Conservation (phyloP, 1,284 basidiomycete genomes). For the Trametes hirsuta region DNA sequence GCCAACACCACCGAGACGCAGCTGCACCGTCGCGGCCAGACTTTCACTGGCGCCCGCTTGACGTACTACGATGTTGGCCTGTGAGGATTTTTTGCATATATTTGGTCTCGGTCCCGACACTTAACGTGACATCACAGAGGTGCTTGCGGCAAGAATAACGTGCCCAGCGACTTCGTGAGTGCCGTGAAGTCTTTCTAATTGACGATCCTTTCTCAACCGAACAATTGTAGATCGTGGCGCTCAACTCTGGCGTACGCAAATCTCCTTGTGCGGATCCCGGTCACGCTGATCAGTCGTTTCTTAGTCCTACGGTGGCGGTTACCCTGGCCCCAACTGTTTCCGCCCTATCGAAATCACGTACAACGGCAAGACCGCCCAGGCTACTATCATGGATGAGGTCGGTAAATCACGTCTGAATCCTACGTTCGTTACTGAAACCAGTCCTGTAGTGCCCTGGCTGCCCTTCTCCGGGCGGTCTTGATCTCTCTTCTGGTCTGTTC, state of each 20-base stretch:
- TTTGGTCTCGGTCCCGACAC: not conserved
- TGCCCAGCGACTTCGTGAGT: constrained; percentile 54
- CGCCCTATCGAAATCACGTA: constrained; percentile 66
- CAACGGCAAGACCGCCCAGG: constrained; percentile 62
- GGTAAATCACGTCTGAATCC: constrained; percentile 15
- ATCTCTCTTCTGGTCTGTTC: constrained; percentile 81
- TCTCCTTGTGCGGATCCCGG: constrained; percentile 33
- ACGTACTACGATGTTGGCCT: constrained; percentile 54
- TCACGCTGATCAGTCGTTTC: not conserved
- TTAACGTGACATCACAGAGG: constrained; percentile 40
- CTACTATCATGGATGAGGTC: constrained; percentile 71
- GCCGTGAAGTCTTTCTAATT: not conserved
- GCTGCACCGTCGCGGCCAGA: constrained; percentile 22
- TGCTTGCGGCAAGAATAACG: constrained; percentile 57
- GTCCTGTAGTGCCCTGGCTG: constrained; percentile 69
- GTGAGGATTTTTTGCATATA: constrained; percentile 19
- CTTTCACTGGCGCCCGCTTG: constrained; percentile 31
- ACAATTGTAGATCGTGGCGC: constrained; percentile 7
- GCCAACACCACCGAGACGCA: constrained; percentile 20
- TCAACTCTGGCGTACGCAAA: not conserved
- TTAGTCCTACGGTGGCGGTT: constrained; percentile 57
- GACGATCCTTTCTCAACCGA: not conserved
- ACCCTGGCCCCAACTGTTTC: constrained; percentile 67
- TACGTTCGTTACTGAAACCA: not conserved
- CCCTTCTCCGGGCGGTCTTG: constrained; percentile 66